Conservation (phyloP, 768 basidiomycete genomes). For the Infundibulicybe gibba region DNA sequence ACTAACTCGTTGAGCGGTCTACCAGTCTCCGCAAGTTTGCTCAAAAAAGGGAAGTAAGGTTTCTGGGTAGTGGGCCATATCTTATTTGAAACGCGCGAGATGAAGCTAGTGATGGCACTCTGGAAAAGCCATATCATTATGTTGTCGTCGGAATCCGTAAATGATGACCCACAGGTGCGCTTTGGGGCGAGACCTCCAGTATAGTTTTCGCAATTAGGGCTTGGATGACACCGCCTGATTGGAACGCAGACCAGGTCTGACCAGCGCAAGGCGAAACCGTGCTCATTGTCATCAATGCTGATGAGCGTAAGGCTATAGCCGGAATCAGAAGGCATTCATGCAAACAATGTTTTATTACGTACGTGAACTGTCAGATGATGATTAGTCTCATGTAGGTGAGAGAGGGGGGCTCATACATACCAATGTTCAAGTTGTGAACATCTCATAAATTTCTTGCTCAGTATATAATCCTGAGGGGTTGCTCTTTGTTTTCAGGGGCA, state of each 20-base stretch:
- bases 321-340: neutral
- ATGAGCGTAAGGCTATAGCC: slow-evolving; percentile 9
- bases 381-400: neutral
- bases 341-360: neutral
- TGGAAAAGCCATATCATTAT: neutral
- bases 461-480: slow-evolving; percentile 39
- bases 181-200: slow-evolving; percentile 11
- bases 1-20: slow-evolving; percentile 33
- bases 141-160: neutral
- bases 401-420: slow-evolving; percentile 12
- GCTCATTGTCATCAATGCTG: slow-evolving; percentile 20
- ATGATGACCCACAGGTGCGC: slow-evolving; percentile 15
- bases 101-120: neutral
- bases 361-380: neutral
- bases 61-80: slow-evolving; percentile 8
- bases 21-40: slow-evolving; percentile 25
- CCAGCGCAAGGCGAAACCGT: slow-evolving; percentile 20
- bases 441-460: slow-evolving; percentile 39
- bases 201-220: slow-evolving; percentile 23
- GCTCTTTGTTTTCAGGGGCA: slow-evolving; percentile 38
- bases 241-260: slow-evolving; percentile 15
- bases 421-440: slow-evolving; percentile 27
- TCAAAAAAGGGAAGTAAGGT: slow-evolving; percentile 31
- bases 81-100: neutral
- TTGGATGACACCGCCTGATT: slow-evolving; percentile 20